Evolutionary conservation across 2,329 filamentous ascomycete species (phyloP), one percentile per base, ranked within the genome.

Genomic region (Beauveria sp.): DNA sequence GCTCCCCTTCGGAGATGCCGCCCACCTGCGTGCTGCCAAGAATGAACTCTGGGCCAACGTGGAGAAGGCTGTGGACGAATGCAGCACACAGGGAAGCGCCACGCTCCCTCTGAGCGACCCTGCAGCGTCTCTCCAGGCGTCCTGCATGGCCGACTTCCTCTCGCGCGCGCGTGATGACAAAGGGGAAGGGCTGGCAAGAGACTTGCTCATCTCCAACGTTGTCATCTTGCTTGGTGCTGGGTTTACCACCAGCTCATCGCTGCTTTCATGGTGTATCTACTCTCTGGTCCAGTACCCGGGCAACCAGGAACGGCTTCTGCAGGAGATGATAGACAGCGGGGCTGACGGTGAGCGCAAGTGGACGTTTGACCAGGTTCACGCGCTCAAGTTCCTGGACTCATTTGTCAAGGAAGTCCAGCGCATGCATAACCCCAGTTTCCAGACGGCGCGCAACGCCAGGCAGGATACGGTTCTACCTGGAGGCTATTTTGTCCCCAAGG

Each of bases 391-490:
- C 69, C 73, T 82, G 20, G 80, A 83, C 69, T 76, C 76, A 51
- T 82, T 78, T 69, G 71, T 84, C 72, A 84, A 84, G 69, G 82
- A 84, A 66, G 81, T 77, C 6, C 81, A 82, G 68, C 77, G 82
- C 2, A 72, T 73, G 3, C 81, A 84, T 73, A 83, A 81, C 69
- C 79, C 82, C 0, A 81, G 79, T 3, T 84, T 80, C 73, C 82
- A 85, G 66, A 80, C 83, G 0, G 82, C 75, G 2, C 80, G 82
- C 26, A 84, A 78, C 1, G 73, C 81, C 1, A 79, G 78, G 66
- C 70, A 71, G 7, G 81, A 84, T 67, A 67, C 81, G 38, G 72
- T 85, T 22, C 71, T 85, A 0, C 82, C 82, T 0, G 82, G 81
- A 0, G 82, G 81, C 1, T 84, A 82, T 72, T 75, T 74, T 59